Conservation (phyloP, 169 alveolate species). For the Plasmodium inui region DNA sequence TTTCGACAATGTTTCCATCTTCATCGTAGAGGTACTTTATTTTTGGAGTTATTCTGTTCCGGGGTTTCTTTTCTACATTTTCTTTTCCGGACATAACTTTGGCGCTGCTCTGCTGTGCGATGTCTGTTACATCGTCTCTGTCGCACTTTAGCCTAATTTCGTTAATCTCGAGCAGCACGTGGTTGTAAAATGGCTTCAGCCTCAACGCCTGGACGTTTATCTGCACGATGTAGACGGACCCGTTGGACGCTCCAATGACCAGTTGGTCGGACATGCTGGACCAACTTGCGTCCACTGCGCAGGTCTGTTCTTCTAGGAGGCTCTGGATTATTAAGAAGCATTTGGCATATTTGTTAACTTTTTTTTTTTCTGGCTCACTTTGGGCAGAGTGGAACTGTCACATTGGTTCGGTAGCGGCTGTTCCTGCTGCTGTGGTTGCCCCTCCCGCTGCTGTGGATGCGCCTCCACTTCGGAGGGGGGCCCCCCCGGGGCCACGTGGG, state of each 20-base stretch:
- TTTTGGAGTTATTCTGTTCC: constrained; percentile 60
- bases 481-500: neutral
- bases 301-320: constrained; percentile 69
- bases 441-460: neutral
- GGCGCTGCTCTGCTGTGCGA: neutral
- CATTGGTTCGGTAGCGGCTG: neutral
- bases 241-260: constrained; percentile 68
- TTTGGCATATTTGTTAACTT: constrained; percentile 52
- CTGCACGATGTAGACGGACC: constrained; percentile 63
- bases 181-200: constrained; percentile 36
- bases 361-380: constrained; percentile 10
- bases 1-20: constrained; percentile 46
- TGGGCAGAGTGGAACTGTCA: too few species aligned
- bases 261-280: constrained; percentile 39
- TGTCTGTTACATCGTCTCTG: neutral
- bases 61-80: constrained; percentile 19
- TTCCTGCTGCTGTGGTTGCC: neutral
- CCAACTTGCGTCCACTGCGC: constrained; percentile 69
- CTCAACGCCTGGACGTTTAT: neutral
- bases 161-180: constrained; percentile 13
- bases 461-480: neutral
- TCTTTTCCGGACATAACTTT: constrained; percentile 15
- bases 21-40: constrained; percentile 64
- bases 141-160: neutral
- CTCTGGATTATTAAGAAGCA: constrained; percentile 59